phyloP scores from a whole-genome alignment of 805 yeast species.

The Monosporozyma solicola region DNA sequence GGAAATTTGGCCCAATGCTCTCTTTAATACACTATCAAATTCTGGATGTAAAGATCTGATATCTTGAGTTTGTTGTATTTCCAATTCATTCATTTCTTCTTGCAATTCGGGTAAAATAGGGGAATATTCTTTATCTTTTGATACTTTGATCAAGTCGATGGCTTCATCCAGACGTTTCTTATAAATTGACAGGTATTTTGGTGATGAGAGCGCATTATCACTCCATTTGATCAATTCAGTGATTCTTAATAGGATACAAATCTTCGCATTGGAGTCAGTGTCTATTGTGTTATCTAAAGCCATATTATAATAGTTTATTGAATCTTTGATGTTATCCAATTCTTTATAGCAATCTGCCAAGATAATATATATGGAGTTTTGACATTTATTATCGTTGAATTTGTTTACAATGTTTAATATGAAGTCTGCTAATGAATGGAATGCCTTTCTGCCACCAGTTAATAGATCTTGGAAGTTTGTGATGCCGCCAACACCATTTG shows the following conservation, averaged over 20 bases:
- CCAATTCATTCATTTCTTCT: slow-evolving; percentile 43
- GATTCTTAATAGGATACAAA: not conserved
- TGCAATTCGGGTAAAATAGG: slow-evolving; percentile 35
- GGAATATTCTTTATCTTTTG: not conserved
- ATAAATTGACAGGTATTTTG: not conserved
- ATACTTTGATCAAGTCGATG: not conserved
- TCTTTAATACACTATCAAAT: slow-evolving; percentile 9
- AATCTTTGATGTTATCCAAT: not conserved
- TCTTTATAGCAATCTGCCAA: slow-evolving; percentile 1
- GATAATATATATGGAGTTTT: not conserved
- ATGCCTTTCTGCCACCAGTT: not conserved
- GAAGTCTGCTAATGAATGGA: not conserved
- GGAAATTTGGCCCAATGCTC: slow-evolving; percentile 10
- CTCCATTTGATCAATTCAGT: not conserved
- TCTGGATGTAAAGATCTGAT: slow-evolving; percentile 9
- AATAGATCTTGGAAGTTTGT: not conserved
- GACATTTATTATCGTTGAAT: not conserved
- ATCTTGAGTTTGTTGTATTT: slow-evolving; percentile 2
- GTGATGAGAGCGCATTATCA: not conserved
- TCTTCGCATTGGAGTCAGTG: not conserved
- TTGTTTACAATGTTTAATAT: not conserved
- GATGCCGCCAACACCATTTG: not conserved
- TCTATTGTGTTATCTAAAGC: not conserved
- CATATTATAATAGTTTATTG: not conserved
- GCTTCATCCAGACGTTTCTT: not conserved